Evolutionary conservation across 2,329 filamentous ascomycete genomes (phyloP).

Genomic region (Colletotrichum lini): DNA sequence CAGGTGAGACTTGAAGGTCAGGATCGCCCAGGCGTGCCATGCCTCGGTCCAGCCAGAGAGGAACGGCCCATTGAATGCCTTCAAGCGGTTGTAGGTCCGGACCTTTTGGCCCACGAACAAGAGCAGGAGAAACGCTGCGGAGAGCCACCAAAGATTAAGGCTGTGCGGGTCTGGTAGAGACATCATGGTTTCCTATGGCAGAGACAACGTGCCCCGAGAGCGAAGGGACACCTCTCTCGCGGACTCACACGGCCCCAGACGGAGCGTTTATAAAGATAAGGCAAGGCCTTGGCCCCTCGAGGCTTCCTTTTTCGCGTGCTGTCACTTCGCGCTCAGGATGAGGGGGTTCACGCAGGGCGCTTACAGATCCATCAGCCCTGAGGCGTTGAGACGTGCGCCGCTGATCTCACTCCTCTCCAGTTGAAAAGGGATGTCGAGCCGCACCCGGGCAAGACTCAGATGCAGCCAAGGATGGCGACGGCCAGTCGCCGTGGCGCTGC

Average conservation of each 20-base stretch:
- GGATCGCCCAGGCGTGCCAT: constrained; percentile 28
- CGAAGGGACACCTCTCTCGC: no score
- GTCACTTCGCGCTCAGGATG: background rate
- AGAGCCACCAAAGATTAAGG: constrained; percentile 26
- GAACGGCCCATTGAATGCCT: constrained; percentile 30
- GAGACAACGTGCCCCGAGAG: background rate
- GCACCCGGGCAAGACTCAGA: background rate
- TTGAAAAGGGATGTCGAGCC: no score
- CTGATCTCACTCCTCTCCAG: no score
- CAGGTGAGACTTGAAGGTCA: constrained; percentile 38
- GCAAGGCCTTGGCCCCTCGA: background rate
- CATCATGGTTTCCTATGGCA: constrained; percentile 9
- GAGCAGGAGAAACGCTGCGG: constrained; percentile 4
- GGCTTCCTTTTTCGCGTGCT: background rate
- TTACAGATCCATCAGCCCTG: background rate
- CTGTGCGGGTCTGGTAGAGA: constrained; percentile 19
- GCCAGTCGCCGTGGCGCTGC: background rate
- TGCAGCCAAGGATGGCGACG: constrained; percentile 9
- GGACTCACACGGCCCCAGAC: background rate
- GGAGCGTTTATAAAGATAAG: background rate
- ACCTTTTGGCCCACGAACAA: constrained; percentile 16
- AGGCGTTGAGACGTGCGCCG: no score
- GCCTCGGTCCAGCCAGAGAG: constrained; percentile 24
- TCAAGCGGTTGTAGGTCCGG: constrained; percentile 31
- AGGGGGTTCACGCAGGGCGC: background rate